Evolutionary conservation across 495 filamentous ascomycete genomes (phyloP).

Genomic region (Glarea lozoyensis): DNA sequence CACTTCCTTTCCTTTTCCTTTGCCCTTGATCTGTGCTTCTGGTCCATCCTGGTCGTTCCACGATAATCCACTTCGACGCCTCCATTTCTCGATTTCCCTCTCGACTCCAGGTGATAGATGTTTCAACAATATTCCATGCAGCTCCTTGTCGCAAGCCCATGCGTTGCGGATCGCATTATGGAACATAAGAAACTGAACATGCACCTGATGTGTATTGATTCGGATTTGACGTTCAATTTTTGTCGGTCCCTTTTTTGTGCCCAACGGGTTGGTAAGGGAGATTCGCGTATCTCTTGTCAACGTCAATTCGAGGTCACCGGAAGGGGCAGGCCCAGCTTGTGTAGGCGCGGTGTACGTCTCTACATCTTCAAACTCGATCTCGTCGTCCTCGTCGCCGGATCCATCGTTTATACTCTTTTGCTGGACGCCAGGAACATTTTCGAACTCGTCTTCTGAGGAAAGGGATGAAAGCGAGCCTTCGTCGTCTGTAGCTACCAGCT

Average conservation of each 20-base stretch:
- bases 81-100: conserved; percentile 71
- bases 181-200: conserved; percentile 81
- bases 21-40: conserved; percentile 24
- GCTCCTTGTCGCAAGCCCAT: conserved; percentile 72
- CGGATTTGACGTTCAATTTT: conserved; percentile 76
- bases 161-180: conserved; percentile 82
- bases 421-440: conserved; percentile 32
- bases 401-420: conserved; percentile 32
- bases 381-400: conserved; percentile 53
- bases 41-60: conserved; percentile 22
- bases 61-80: conserved; percentile 51
- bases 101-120: conserved; percentile 56
- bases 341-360: conserved; percentile 22
- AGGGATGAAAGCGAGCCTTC: conserved; percentile 47
- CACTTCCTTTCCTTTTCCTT: conserved; percentile 29
- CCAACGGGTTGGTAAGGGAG: conserved; percentile 45
- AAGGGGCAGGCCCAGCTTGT: conserved; percentile 22
- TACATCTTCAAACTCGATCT: conserved; percentile 86
- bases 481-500: conserved; percentile 45
- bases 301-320: conserved; percentile 67
- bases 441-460: conserved; percentile 62
- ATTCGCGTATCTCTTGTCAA: conserved; percentile 49
- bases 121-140: conserved; percentile 67
- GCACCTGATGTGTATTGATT: conserved; percentile 70
- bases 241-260: conserved; percentile 75